Conservation (phyloP, 1,284 basidiomycete genomes). For the Caloboletus inedulis region DNA sequence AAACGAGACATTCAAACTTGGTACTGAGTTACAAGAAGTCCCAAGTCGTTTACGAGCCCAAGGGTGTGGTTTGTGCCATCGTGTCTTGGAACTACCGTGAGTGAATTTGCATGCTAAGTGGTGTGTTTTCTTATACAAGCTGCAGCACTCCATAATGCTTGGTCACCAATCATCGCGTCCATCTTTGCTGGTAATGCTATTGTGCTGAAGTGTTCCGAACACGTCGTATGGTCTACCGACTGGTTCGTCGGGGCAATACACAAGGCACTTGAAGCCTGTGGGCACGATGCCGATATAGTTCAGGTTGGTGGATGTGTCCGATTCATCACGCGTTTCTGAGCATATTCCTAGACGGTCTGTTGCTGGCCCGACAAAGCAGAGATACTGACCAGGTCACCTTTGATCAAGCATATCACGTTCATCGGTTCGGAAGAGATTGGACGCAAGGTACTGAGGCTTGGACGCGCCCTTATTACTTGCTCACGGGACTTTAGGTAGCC, state of each 20-base stretch:
- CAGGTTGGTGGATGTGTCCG: constrained; percentile 45
- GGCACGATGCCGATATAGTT: constrained; percentile 78
- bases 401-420: constrained; percentile 83
- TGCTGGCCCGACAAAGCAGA: constrained; percentile 89
- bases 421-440: constrained; percentile 94
- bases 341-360: constrained; percentile 59
- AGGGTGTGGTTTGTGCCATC: constrained; percentile 90
- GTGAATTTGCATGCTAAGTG: constrained; percentile 27
- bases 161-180: constrained; percentile 88
- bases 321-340: constrained; percentile 14
- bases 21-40: constrained; percentile 84
- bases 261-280: constrained; percentile 72
- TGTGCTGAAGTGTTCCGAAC: constrained; percentile 91
- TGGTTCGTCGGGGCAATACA: constrained; percentile 81
- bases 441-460: constrained; percentile 56
- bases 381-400: constrained; percentile 73
- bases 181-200: constrained; percentile 90
- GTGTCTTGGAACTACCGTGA: constrained; percentile 94
- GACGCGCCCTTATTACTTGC: background rate
- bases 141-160: constrained; percentile 85
- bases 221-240: constrained; percentile 84
- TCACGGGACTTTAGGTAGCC: constrained; percentile 55
- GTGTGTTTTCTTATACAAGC: constrained; percentile 3
- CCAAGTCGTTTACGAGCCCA: constrained; percentile 85
- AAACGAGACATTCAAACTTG: constrained; percentile 68